phyloP scores from a whole-genome alignment of 345 rosid species.

The Isatis tinctoria region DNA sequence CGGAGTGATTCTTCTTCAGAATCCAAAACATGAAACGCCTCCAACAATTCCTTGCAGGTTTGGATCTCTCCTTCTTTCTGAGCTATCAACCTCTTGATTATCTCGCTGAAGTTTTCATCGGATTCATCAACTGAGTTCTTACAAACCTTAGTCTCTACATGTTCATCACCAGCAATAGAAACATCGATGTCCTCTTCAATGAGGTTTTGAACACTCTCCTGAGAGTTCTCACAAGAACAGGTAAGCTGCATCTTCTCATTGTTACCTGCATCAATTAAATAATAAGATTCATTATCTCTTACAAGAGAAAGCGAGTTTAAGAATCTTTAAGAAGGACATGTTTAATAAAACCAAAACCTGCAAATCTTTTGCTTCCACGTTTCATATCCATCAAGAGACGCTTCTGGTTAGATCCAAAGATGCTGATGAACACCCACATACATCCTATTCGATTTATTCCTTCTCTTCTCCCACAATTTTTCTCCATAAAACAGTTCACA shows the following conservation, averaged over 20 bases:
- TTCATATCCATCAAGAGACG: slow-evolving; percentile 21
- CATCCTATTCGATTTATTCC: slow-evolving; percentile 22
- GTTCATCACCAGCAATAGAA: slow-evolving; percentile 13
- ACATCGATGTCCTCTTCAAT: slow-evolving; percentile 59
- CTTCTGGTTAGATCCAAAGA: slow-evolving; percentile 34
- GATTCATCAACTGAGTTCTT: slow-evolving; percentile 36
- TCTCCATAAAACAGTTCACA: slow-evolving; percentile 27
- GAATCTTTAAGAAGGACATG: not conserved
- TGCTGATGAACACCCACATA: slow-evolving; percentile 29
- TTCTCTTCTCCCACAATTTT: slow-evolving; percentile 19
- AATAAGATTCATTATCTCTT: not conserved
- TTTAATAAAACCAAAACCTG: slow-evolving; percentile 11
- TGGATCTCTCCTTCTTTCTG: slow-evolving; percentile 48
- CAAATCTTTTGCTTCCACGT: slow-evolving; percentile 14
- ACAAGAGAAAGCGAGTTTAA: not conserved
- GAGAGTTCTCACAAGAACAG: slow-evolving; percentile 30
- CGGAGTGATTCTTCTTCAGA: slow-evolving; percentile 67
- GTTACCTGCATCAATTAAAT: not conserved
- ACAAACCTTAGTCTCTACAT: slow-evolving; percentile 32
- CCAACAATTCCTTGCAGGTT: slow-evolving; percentile 58
- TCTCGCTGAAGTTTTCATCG: slow-evolving; percentile 62
- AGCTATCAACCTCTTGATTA: slow-evolving; percentile 56
- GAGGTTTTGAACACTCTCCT: slow-evolving; percentile 63
- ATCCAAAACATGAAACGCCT: slow-evolving; percentile 69
- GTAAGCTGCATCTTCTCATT: slow-evolving; percentile 13